Evolutionary conservation across 192 early-diverging fungal species (phyloP).

Genomic region (Piromyces finnis): DNA sequence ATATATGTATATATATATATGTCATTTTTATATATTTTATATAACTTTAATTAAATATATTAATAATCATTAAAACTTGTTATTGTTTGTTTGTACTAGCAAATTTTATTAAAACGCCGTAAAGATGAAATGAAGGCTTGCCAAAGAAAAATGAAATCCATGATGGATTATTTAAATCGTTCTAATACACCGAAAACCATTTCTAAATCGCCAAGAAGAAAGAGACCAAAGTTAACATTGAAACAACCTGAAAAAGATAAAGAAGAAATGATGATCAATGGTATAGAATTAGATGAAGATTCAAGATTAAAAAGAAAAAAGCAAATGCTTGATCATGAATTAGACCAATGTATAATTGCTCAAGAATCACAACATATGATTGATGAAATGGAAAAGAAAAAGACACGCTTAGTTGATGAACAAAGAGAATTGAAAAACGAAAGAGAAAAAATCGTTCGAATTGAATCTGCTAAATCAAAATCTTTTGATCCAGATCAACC

Average conservation of each 20-base stretch:
- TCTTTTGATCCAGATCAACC: slow-evolving; percentile 7
- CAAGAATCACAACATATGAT: slow-evolving; percentile 6
- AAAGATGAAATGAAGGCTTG: slow-evolving; percentile 24
- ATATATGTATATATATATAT: too few species aligned
- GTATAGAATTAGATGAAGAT: slow-evolving; percentile 3
- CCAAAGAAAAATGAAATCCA: slow-evolving; percentile 17
- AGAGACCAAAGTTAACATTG: neutral
- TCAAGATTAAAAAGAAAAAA: neutral
- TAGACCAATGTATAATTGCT: neutral
- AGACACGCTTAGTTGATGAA: slow-evolving; percentile 19
- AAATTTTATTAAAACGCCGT: slow-evolving; percentile 4
- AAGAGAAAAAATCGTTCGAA: slow-evolving; percentile 16
- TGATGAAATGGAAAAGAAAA: slow-evolving; percentile 30
- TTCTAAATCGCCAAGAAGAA: slow-evolving; percentile 3
- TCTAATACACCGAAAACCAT: slow-evolving; percentile 21
- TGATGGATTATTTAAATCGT: slow-evolving; percentile 27
- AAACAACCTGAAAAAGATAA: neutral
- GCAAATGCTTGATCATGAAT: neutral
- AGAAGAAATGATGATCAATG: neutral
- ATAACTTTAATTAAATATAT: too few species aligned
- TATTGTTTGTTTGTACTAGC: slow-evolving; percentile 40
- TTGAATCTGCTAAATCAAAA: slow-evolving; percentile 10
- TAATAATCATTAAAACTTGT: too few species aligned
- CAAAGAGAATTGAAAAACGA: slow-evolving; percentile 25
- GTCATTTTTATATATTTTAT: too few species aligned